These are phyloP conservation scores for Castanospermum australe DNA, from an alignment of 306 rosid species.

Conservation along the genomic window DNA sequence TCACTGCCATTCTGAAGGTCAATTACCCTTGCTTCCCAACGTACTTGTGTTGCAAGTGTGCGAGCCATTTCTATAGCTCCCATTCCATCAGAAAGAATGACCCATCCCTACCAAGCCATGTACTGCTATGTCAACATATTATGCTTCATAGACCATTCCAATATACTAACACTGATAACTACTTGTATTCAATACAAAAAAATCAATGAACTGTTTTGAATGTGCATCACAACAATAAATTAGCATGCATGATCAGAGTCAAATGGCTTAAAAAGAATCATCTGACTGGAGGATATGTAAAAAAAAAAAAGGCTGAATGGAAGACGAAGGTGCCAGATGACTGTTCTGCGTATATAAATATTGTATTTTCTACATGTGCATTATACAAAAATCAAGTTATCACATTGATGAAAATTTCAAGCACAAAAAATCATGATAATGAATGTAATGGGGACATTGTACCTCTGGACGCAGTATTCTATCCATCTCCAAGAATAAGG, in stretches of 20 bases:
- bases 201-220: not conserved
- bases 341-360: not conserved
- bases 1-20: conserved; percentile 85
- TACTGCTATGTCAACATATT: conserved; percentile 1
- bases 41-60: conserved; percentile 60
- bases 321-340: not conserved
- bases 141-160: conserved; percentile 1
- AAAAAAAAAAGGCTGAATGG: not conserved
- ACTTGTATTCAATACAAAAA: not conserved
- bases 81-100: conserved; percentile 61
- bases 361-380: not conserved
- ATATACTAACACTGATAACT: not conserved
- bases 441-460: not conserved
- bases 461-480: conserved; percentile 97
- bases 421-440: not conserved
- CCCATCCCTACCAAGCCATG: conserved; percentile 70
- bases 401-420: not conserved
- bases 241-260: not conserved
- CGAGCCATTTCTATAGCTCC: conserved; percentile 80
- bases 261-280: not conserved
- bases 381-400: not conserved
- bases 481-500: conserved; percentile 91
- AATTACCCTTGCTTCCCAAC: conserved; percentile 92
- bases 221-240: not conserved
- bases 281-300: not conserved